Conservation (phyloP, 73 alveolate species). For the Paramecium caudatum region DNA sequence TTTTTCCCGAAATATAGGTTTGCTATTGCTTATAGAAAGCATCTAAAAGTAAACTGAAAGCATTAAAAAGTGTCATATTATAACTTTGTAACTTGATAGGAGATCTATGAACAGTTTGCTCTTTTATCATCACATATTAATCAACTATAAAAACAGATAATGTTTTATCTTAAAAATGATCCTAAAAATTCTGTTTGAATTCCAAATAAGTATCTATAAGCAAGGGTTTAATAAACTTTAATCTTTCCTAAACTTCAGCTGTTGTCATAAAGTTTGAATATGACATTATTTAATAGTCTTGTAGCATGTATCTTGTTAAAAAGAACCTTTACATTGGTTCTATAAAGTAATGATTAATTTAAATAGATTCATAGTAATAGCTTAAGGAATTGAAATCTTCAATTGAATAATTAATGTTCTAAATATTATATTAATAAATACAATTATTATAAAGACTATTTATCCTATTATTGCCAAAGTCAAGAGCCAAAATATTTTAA, state of each 20-base stretch:
- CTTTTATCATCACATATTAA: not conserved
- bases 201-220: not conserved
- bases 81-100: not conserved
- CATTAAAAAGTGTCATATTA: not conserved
- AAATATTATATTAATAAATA: not conserved
- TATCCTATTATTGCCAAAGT: not conserved
- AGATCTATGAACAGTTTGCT: not conserved
- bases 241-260: not conserved
- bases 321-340: constrained; percentile 2
- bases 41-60: not conserved
- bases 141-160: not conserved
- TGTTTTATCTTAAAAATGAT: not conserved
- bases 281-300: not conserved
- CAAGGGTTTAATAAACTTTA: not conserved
- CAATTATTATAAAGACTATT: not conserved
- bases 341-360: constrained; percentile 15
- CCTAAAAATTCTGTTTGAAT: not conserved
- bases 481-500: not conserved
- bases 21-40: constrained; percentile 4
- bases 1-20: not conserved
- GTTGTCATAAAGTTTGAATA: not conserved
- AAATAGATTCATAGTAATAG: constrained; percentile 12
- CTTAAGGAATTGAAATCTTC: not conserved
- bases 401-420: not conserved
- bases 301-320: constrained; percentile 1